Percentiles rank a stretch among this genome's conserved stretches.
Conservation (phyloP, 176 grass and related monocot species). For the Carex pumila region DNA sequence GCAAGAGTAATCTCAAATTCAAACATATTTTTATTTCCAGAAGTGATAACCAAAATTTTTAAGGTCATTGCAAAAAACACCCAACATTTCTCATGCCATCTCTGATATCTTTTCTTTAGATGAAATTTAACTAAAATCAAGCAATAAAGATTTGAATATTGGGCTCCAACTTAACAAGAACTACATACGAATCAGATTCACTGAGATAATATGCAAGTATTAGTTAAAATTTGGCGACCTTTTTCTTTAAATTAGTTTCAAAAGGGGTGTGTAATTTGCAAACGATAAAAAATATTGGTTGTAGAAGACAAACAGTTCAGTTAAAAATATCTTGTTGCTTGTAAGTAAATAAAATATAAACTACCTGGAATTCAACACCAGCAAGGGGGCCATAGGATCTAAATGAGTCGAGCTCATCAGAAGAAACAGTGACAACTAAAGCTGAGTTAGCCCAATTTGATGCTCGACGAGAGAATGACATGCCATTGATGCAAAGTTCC, state of each 20-base stretch:
- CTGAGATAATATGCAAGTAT: not conserved
- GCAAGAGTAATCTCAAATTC: not conserved
- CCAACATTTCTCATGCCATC: not conserved
- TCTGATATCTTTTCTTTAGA: not conserved
- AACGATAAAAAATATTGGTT: not conserved
- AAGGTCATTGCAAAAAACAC: not conserved
- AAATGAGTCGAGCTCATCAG: conserved; percentile 65
- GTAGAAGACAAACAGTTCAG: not conserved
- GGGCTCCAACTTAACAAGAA: not conserved
- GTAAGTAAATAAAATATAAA: conserved; percentile 7
- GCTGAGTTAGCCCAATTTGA: conserved; percentile 96
- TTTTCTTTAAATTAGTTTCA: not conserved
- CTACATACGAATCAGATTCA: not conserved
- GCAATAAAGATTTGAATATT: not conserved
- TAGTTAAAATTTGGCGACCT: not conserved
- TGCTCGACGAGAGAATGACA: conserved; percentile 86
- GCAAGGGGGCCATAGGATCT: conserved; percentile 65
- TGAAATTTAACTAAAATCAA: not conserved
- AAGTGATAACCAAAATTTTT: not conserved
- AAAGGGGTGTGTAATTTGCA: not conserved
- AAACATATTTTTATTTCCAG: not conserved
- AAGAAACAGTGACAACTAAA: conserved; percentile 83
- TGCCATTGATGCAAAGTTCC: conserved; percentile 95
- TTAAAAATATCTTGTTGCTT: conserved; percentile 2
- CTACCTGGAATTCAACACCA: conserved; percentile 97